Base-by-base conservation (phyloP, 2,329 filamentous ascomycete species). In the Phialophora macrospora region DNA sequence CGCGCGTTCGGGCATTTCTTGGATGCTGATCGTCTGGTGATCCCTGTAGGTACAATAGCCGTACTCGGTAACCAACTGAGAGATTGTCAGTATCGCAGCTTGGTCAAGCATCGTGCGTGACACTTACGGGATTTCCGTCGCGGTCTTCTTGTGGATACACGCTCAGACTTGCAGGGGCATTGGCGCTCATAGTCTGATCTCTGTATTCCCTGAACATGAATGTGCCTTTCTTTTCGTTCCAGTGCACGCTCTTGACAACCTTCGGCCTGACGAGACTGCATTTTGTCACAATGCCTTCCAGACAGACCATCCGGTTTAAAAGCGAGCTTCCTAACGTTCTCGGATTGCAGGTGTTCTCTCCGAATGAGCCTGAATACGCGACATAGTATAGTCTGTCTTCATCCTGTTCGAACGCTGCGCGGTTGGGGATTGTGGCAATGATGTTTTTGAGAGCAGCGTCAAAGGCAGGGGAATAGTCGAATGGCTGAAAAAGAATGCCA, bases 1-100 rank as follows among this genome's bases (percentile, higher is more conserved):
- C 1, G 95, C 95, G 72, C 94, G 85, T 79, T 99, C 95, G 0
- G 95, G 95, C 95, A 99, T 99, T 81, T 99, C 95, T 80, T 99
- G 95, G 71, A 99, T 97, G 0, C 94, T 97, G 66, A 99, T 92
- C 17, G 92, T 97, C 78, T 99, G 95, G 76, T 99, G 95, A 77
- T 99, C 95, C 75, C 94, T 87, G 80, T 97, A 99, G 58, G 90
- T 95, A 77, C 90, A 96, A 80, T 96, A 94, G 26, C 95, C 95
- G 77, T 98, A 99, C 76, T 99, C 95, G 3, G 95, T 99, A 65
- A 92, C 87, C 22, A 99, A 84, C 80, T 86, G 68, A 17, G 59
- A 12, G 26, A n/a, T 11, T 32, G 57, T 73, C 67, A 73, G 69
- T 38, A 28, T 32, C 17, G 28, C 11, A 48, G 60, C 58, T 34